Percentiles rank a stretch among this genome's conserved stretches.
Conservation (phyloP, 2,329 filamentous ascomycete genomes). For the Biscogniauxia mediterranea region DNA sequence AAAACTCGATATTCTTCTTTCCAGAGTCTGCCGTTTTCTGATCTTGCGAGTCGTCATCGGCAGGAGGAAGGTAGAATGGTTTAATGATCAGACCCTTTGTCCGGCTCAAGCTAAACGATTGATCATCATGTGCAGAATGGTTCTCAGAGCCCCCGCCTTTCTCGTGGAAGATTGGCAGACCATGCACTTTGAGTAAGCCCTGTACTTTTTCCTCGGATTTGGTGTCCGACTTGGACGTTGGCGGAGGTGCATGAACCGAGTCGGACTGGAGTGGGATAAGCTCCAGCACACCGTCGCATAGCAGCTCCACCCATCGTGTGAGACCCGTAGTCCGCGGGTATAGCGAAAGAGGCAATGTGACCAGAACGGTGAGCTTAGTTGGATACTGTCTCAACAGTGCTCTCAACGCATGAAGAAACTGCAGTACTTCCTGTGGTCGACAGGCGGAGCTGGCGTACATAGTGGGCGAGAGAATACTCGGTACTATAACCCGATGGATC, state of each 20-base stretch:
- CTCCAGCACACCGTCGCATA: slow-evolving; percentile 84
- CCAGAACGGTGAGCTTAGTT: slow-evolving; percentile 65
- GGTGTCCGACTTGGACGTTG: slow-evolving; percentile 48
- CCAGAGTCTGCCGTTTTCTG: slow-evolving; percentile 48
- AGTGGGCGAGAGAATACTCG: slow-evolving; percentile 81
- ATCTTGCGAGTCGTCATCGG: slow-evolving; percentile 65
- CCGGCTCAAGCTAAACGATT: slow-evolving; percentile 86
- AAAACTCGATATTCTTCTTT: slow-evolving; percentile 76
- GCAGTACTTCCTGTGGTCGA: slow-evolving; percentile 70
- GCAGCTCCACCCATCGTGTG: slow-evolving; percentile 79
- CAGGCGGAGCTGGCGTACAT: slow-evolving; percentile 70
- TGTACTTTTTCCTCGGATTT: slow-evolving; percentile 73
- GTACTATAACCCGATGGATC: slow-evolving; percentile 82
- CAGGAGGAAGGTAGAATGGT: slow-evolving; percentile 84
- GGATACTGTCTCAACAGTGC: slow-evolving; percentile 69
- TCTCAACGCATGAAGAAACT: slow-evolving; percentile 77
- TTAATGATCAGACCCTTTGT: slow-evolving; percentile 78
- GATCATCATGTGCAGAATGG: slow-evolving; percentile 72
- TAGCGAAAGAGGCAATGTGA: slow-evolving; percentile 77
- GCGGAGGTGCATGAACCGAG: slow-evolving; percentile 50
- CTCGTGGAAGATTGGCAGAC: slow-evolving; percentile 81
- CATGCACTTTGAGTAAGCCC: slow-evolving; percentile 80
- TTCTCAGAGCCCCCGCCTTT: slow-evolving; percentile 76
- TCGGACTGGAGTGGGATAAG: slow-evolving; percentile 68
- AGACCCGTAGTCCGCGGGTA: slow-evolving; percentile 74